Percentiles rank a stretch among this genome's conserved stretches.
phyloP scores from a whole-genome alignment of 176 grass and related monocot genomes.

The Musa schizocarpa region DNA sequence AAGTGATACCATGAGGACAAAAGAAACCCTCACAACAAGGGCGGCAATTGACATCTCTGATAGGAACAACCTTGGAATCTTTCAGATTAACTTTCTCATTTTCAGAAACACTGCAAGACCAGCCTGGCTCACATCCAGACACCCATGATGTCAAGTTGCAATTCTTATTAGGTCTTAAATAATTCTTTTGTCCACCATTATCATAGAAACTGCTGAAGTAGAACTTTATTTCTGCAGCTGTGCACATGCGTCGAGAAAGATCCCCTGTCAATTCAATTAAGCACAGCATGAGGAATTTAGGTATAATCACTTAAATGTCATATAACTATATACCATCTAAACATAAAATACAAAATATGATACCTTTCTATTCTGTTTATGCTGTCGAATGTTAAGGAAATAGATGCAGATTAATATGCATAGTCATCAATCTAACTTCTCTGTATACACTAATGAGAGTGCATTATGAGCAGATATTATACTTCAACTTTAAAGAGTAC shows the following conservation, averaged over 20 bases:
- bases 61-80: slow-evolving; percentile 43
- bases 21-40: slow-evolving; percentile 81
- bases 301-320: not conserved
- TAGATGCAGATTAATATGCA: not conserved
- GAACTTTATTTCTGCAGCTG: slow-evolving; percentile 77
- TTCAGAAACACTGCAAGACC: slow-evolving; percentile 40
- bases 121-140: slow-evolving; percentile 77
- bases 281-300: slow-evolving; percentile 1
- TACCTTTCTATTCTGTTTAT: not conserved
- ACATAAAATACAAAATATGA: slow-evolving; percentile 7
- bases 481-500: not conserved
- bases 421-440: not conserved
- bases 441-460: not conserved
- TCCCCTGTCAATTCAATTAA: slow-evolving; percentile 44
- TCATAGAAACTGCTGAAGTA: slow-evolving; percentile 71
- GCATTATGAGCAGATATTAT: not conserved
- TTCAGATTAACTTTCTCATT: slow-evolving; percentile 37
- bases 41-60: slow-evolving; percentile 33
- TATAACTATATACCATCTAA: not conserved
- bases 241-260: slow-evolving; percentile 56
- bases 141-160: slow-evolving; percentile 86
- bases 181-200: slow-evolving; percentile 46
- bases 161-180: slow-evolving; percentile 76
- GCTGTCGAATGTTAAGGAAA: not conserved
- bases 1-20: slow-evolving; percentile 81